Conservation (phyloP, 1,284 basidiomycete genomes). For the Pascua sp. region DNA sequence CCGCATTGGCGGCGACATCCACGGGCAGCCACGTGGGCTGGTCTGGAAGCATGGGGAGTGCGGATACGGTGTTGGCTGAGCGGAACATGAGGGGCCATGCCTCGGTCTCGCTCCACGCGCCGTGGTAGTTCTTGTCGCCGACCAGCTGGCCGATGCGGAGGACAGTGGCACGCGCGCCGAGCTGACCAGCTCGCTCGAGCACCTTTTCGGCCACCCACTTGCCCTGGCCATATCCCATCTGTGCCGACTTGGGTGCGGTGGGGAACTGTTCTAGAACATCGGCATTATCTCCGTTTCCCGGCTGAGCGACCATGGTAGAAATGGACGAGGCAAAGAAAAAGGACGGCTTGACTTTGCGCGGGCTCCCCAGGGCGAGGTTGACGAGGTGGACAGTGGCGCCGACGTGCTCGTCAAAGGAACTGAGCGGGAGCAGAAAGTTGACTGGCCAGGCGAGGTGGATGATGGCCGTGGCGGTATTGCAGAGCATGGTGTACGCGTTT, state of each 20-base stretch:
- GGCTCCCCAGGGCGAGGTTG: slow-evolving; percentile 50
- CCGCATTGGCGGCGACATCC: slow-evolving; percentile 56
- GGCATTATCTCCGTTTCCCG: slow-evolving; percentile 28
- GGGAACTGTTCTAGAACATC: slow-evolving; percentile 33
- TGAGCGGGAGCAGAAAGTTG: slow-evolving; percentile 45
- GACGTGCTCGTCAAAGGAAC: slow-evolving; percentile 56
- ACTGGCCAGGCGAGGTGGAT: slow-evolving; percentile 53
- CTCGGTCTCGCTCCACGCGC: slow-evolving; percentile 62
- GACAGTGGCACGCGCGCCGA: neutral
- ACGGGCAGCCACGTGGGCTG: slow-evolving; percentile 59
- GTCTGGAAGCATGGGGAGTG: slow-evolving; percentile 54
- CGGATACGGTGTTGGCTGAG: slow-evolving; percentile 51
- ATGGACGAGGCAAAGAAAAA: slow-evolving; percentile 58
- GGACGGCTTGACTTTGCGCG: slow-evolving; percentile 14
- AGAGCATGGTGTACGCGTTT: slow-evolving; percentile 48
- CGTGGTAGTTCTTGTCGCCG: slow-evolving; percentile 53
- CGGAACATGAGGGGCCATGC: slow-evolving; percentile 52
- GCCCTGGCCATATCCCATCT: slow-evolving; percentile 58
- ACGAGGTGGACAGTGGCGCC: slow-evolving; percentile 57
- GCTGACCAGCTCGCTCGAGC: slow-evolving; percentile 46
- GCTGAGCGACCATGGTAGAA: slow-evolving; percentile 56
- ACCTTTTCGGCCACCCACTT: slow-evolving; percentile 63
- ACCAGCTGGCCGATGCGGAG: slow-evolving; percentile 54
- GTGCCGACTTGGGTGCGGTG: slow-evolving; percentile 29
- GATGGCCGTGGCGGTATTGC: slow-evolving; percentile 50